Base-by-base conservation (phyloP, 768 basidiomycete species). In the Dentipellis sp. region DNA sequence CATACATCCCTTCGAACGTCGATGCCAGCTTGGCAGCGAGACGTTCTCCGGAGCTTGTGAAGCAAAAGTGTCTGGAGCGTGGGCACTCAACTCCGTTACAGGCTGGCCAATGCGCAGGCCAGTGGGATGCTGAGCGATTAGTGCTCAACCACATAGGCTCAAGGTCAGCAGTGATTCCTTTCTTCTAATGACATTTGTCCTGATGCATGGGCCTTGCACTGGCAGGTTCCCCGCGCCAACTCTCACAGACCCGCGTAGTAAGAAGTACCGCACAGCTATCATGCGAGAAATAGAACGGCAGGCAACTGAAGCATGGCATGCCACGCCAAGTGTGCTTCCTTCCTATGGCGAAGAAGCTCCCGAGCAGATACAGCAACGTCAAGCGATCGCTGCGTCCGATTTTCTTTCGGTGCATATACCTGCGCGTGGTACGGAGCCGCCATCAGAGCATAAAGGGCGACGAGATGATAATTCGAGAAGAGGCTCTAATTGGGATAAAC, bases 51-150 rank as follows among this genome's bases (percentile, higher is more conserved):
- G 7, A 69, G 54, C 71, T 82, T 37, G 58, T 68, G 59, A 67
- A 75, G 59, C 34, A 67, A 72, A 22, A 57, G 62, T 3, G 59
- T 50, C 56, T 84, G 78, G 72, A 73, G 23, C 76, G 83, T 49
- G 91, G 91, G 0, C 92, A 94, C 65, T 91, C 89, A 12, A 83
- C 84, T 0, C 85, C 91, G 3, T 73, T 71, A 36, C 87, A 86
- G 80, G 92, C 90, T 1, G 91, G 91, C 8, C 71, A 66, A 14
- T 91, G 92, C 64, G 89, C 91, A 5, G 80, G 75, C 56, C 65
- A 60, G 2, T 74, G 86, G 51, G 73, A 76, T 1, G 87, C 90
- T 19, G 68, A 78, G 64, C 71, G 73, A 47, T 70, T 93, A 7
- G 78, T 87, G 19, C 66, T 94, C 50, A 93, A 94, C 66, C 91